phyloP scores from a whole-genome alignment of 805 yeast genomes.

The Metschnikowia corniflorae region DNA sequence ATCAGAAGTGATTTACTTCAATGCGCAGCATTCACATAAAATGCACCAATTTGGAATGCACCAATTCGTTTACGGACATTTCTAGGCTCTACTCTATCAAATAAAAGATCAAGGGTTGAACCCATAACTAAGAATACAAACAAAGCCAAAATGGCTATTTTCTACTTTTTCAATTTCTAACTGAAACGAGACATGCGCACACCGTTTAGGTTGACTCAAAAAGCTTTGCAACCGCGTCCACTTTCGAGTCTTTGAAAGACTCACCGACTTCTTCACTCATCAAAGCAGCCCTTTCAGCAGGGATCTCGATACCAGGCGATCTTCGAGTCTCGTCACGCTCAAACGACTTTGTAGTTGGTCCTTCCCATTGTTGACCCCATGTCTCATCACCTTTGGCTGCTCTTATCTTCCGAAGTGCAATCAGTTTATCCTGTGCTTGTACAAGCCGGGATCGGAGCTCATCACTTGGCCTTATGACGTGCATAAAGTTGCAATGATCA shows the following conservation, averaged over 20 bases:
- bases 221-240: conserved; percentile 17
- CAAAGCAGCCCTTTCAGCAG: not conserved
- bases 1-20: no score
- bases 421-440: conserved; percentile 34
- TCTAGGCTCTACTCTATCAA: no score
- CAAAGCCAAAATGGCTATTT: no score
- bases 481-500: conserved; percentile 84
- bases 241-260: conserved; percentile 7
- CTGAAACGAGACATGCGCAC: no score
- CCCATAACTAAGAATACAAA: no score
- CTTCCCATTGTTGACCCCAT: conserved; percentile 20
- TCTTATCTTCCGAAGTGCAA: conserved; percentile 16
- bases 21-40: no score
- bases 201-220: no score
- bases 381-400: conserved; percentile 11
- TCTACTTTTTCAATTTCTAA: no score
- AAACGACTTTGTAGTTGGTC: conserved; percentile 11
- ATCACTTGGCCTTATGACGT: conserved; percentile 55
- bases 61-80: no score
- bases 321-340: conserved; percentile 1
- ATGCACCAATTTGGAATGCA: no score
- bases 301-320: not conserved
- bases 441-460: conserved; percentile 40
- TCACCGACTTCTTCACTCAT: not conserved
- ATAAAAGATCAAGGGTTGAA: no score